Percentiles rank a stretch among this genome's conserved stretches.
Evolutionary conservation across 2,329 filamentous ascomycete genomes (phyloP).

Genomic region (Cadophora luteo-olivacea): DNA sequence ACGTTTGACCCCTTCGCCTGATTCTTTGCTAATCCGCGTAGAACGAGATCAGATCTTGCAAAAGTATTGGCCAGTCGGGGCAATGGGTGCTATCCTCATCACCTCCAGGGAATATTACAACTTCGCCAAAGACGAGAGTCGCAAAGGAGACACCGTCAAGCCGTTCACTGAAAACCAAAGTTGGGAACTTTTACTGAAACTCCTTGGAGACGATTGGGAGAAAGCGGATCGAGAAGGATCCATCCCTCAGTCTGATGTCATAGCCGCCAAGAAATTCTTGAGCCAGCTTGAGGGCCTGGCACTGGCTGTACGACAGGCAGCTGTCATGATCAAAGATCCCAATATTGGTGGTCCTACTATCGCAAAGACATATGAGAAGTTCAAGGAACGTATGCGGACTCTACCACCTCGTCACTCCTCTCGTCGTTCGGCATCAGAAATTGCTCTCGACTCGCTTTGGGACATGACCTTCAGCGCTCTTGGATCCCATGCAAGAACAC

Average conservation of each 20-base stretch:
- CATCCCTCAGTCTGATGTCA: constrained; percentile 27
- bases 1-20: background rate
- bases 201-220: constrained; percentile 34
- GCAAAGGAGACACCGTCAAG: constrained; percentile 35
- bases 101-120: constrained; percentile 40
- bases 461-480: constrained; percentile 32
- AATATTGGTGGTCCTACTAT: constrained; percentile 27
- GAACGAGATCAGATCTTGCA: constrained; percentile 35
- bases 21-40: background rate
- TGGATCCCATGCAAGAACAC: constrained; percentile 20
- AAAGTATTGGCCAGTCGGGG: constrained; percentile 39
- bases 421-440: constrained; percentile 21
- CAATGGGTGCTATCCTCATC: constrained; percentile 36
- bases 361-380: constrained; percentile 23
- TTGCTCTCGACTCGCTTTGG: constrained; percentile 32
- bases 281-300: constrained; percentile 30
- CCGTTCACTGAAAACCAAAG: constrained; percentile 31
- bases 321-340: constrained; percentile 25
- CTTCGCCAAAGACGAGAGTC: constrained; percentile 36
- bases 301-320: constrained; percentile 32
- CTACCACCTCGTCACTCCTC: constrained; percentile 25
- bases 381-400: constrained; percentile 25
- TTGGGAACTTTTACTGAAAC: constrained; percentile 34
- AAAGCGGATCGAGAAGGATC: constrained; percentile 26
- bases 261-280: constrained; percentile 29